Evolutionary conservation across 2,329 filamentous ascomycete genomes (phyloP), one percentile per base, ranked within the genome.

Genomic region (Graphilbum fragrans): DNA sequence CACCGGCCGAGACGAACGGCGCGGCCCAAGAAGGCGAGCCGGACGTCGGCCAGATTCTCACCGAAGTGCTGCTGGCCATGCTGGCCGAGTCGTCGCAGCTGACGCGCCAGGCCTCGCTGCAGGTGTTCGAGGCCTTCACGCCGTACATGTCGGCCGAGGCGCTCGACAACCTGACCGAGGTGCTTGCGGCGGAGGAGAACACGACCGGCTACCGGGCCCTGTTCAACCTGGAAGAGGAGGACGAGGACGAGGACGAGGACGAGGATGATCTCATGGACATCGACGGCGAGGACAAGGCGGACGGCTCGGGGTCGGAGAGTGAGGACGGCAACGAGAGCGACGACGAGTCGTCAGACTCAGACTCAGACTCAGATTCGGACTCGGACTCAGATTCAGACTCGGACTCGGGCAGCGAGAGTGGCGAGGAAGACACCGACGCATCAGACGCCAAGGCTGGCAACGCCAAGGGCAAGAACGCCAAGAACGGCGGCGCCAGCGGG

Each of bases 61-160:
- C 95, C 3, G 92, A 96, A 54, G 83, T 96, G 39, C 62, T 98
- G 8, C 67, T 96, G n/a, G 85, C 86, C 40, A 86, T 96, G 63
- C 75, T 93, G 3, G 85, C 87, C 0, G 86, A 86, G 47, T 84
- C 82, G 4, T 94, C 88, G 2, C 77, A 80, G 10, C 67, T 96
- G 39, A 84, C 94, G 65, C 77, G 86, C 23, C 86, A 88, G 52
- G 80, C 93, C 41, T 86, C 86, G 6, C 80, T 90, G 55, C 83
- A 92, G 53, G 87, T 94, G 0, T 96, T 96, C 56, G 74, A 80
- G 20, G 78, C 81, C 1, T 94, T 94, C 56, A 82, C 85, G 3
- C 64, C 74, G 14, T 75, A 85, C 41, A 73, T 96, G 45, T 86
- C 82, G 1, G 66, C 70, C 5, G 75, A 82, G 42, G 85, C 85